Conservation (phyloP, 2,329 filamentous ascomycete species). For the Colletotrichum siamense region DNA sequence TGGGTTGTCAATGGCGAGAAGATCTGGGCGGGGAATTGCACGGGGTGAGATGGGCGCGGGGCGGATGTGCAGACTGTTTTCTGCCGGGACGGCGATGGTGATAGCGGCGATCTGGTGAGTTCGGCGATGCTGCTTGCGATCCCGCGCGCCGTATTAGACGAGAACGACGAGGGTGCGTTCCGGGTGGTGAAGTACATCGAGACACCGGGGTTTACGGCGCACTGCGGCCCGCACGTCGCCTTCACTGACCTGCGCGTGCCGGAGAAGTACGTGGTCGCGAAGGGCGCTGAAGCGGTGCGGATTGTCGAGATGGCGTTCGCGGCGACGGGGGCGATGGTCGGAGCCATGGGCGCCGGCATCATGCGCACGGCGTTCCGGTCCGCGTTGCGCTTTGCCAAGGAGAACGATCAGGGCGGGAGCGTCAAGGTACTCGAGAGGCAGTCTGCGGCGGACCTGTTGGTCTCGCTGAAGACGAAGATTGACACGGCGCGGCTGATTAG, state of each 20-base stretch:
- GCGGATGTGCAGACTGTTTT: slow-evolving; percentile 58
- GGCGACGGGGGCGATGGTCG: slow-evolving; percentile 51
- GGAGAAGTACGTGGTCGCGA: slow-evolving; percentile 47
- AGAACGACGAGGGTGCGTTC: slow-evolving; percentile 48
- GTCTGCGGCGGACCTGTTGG: slow-evolving; percentile 55
- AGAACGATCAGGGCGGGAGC: slow-evolving; percentile 48
- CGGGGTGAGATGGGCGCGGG: slow-evolving; percentile 58
- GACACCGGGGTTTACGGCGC: slow-evolving; percentile 50
- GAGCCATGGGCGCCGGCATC: slow-evolving; percentile 58
- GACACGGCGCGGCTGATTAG: slow-evolving; percentile 55
- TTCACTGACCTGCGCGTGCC: slow-evolving; percentile 55
- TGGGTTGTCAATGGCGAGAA: slow-evolving; percentile 62
- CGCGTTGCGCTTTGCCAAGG: slow-evolving; percentile 54
- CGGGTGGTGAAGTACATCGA: slow-evolving; percentile 50
- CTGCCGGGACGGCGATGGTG: slow-evolving; percentile 43
- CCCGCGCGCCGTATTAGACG: slow-evolving; percentile 50
- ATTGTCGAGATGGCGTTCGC: slow-evolving; percentile 50
- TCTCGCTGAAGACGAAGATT: slow-evolving; percentile 55
- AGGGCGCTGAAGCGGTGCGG: slow-evolving; percentile 43
- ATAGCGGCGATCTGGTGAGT: slow-evolving; percentile 26
- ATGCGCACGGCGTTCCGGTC: slow-evolving; percentile 59
- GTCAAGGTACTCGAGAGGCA: slow-evolving; percentile 52
- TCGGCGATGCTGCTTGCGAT: slow-evolving; percentile 55
- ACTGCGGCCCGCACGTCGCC: slow-evolving; percentile 53
- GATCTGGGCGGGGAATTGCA: slow-evolving; percentile 60